Conservation (phyloP, 768 basidiomycete species). For the Phlegmacium glaucopus region DNA sequence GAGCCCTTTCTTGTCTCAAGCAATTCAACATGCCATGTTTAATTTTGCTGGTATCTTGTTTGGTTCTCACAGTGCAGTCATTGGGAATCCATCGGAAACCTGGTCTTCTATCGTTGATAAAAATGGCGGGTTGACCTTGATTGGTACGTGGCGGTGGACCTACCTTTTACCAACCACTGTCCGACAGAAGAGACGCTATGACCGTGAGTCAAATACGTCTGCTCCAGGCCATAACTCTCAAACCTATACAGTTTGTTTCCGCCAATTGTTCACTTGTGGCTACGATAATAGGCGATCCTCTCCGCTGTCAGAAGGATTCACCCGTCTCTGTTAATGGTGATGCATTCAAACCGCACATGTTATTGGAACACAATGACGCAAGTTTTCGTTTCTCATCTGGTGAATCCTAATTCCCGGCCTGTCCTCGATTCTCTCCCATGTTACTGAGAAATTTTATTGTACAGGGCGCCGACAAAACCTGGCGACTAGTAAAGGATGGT, state of each 20-base stretch:
- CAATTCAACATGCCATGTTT: too few species aligned
- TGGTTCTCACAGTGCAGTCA: slow-evolving; percentile 39
- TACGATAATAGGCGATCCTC: slow-evolving; percentile 35
- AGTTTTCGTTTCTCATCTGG: slow-evolving; percentile 59
- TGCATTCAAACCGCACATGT: slow-evolving; percentile 61
- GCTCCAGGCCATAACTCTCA: not conserved
- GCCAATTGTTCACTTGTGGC: slow-evolving; percentile 32
- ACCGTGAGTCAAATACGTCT: slow-evolving; percentile 36
- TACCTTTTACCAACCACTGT: slow-evolving; percentile 47
- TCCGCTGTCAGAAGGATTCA: slow-evolving; percentile 31
- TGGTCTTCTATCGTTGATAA: slow-evolving; percentile 51
- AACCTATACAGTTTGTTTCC: slow-evolving; percentile 30
- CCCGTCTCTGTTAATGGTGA: slow-evolving; percentile 38
- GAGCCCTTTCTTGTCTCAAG: slow-evolving; percentile 19
- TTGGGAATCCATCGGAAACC: slow-evolving; percentile 43
- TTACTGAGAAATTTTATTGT: not conserved
- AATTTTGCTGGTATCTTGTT: not conserved
- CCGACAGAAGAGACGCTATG: slow-evolving; percentile 51
- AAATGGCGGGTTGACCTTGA: slow-evolving; percentile 34
- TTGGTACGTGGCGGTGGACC: slow-evolving; percentile 50
- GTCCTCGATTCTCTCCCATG: not conserved
- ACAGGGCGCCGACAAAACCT: slow-evolving; percentile 62
- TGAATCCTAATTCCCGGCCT: slow-evolving; percentile 18
- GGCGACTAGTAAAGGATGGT: slow-evolving; percentile 48
- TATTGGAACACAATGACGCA: slow-evolving; percentile 47